Evolutionary conservation across 2,329 filamentous ascomycete genomes (phyloP).

Genomic region (Emericellopsis cladophorae): DNA sequence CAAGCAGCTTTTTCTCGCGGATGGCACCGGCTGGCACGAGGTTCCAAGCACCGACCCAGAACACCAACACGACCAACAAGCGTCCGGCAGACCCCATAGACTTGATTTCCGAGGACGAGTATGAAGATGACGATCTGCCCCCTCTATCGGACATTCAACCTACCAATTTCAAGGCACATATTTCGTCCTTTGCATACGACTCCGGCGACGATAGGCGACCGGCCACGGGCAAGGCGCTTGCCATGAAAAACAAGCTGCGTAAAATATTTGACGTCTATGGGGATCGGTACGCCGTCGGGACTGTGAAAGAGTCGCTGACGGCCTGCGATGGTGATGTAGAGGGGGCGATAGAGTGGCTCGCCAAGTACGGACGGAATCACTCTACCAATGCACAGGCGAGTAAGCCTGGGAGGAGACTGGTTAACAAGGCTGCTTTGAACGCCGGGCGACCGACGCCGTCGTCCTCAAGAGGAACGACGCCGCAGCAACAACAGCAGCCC

Average conservation of each 20-base stretch:
- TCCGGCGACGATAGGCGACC: conserved; percentile 13
- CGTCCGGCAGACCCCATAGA: conserved; percentile 29
- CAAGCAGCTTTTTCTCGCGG: conserved; percentile 30
- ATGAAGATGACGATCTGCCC: conserved; percentile 39
- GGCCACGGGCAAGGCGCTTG: conserved; percentile 9
- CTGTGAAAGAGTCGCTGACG: conserved; percentile 18
- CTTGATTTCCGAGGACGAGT: conserved; percentile 36
- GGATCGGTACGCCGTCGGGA: conserved; percentile 12
- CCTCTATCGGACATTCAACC: conserved; percentile 50
- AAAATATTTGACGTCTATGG: conserved; percentile 23
- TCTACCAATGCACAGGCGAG: conserved; percentile 7
- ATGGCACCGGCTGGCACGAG: conserved; percentile 68
- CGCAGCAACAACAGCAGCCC: conserved; percentile 12
- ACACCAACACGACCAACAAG: conserved; percentile 12
- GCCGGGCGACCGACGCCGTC: conserved; percentile 2
- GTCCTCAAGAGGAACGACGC: conserved; percentile 7
- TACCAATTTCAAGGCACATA: conserved; percentile 35
- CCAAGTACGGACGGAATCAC: conserved; percentile 4
- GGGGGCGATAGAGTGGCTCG: conserved; percentile 19
- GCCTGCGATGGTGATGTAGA: conserved; percentile 19
- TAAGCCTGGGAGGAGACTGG: conserved; percentile 11
- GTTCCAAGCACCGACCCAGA: conserved; percentile 37
- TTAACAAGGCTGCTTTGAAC: conserved; percentile 13
- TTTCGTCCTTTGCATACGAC: conserved; percentile 31
- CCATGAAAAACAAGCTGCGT: conserved; percentile 19